Conservation (phyloP, 331 rosid genomes). For the Rosa hybrid region DNA sequence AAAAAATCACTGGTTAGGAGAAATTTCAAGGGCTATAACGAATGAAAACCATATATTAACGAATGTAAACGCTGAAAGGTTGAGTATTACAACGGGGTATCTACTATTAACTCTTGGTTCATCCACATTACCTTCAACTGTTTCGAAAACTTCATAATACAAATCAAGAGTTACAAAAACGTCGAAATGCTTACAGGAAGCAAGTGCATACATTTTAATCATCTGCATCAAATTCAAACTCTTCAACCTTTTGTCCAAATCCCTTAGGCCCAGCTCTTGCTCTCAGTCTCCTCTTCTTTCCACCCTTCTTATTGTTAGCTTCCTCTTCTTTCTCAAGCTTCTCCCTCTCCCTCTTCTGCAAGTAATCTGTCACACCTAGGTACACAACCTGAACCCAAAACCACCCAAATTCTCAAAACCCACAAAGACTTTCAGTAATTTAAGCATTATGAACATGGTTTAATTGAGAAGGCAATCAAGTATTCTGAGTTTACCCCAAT, state of each 20-base stretch:
- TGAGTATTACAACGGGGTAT: not conserved
- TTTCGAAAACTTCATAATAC: not conserved
- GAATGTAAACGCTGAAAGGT: not conserved
- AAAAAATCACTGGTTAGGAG: not conserved
- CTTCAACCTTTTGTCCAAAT: conserved; percentile 67
- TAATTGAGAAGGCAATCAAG: not conserved
- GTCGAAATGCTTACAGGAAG: not conserved
- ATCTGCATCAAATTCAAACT: conserved; percentile 28
- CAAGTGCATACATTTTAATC: conserved; percentile 19
- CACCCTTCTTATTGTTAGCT: conserved; percentile 38
- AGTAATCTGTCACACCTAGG: conserved; percentile 71
- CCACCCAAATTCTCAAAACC: conserved; percentile 9
- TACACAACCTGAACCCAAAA: conserved; percentile 62
- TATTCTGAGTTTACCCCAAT: conserved; percentile 57
- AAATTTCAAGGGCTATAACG: not conserved
- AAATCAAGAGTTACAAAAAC: not conserved
- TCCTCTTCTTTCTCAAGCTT: conserved; percentile 81
- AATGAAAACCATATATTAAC: not conserved
- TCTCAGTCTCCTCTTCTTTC: conserved; percentile 56
- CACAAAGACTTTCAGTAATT: not conserved
- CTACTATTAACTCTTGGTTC: not conserved
- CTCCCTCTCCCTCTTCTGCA: conserved; percentile 87
- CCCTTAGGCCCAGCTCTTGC: conserved; percentile 76
- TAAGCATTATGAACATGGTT: not conserved
- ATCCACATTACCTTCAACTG: not conserved